Base-by-base conservation (phyloP, 345 rosid genomes). In the Moringa oleifera region DNA sequence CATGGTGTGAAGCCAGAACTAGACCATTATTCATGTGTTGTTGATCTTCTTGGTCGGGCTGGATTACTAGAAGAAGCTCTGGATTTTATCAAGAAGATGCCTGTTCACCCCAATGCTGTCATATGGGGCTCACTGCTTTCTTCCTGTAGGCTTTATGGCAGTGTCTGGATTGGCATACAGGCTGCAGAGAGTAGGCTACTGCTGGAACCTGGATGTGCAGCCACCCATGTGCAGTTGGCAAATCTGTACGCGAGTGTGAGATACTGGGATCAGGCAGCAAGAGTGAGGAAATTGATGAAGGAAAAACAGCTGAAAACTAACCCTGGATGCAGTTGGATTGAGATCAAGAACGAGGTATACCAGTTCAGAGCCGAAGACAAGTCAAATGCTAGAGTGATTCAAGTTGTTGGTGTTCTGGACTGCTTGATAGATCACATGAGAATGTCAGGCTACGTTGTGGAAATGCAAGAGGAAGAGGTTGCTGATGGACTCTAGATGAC, bases 81-180 rank as follows among this genome's bases (percentile, higher is more conserved):
- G 21, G 64, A 76, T 51, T 68, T 90, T 49, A 77, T 88, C 1
- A 47, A 74, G 33, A 71, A 58, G 67, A 88, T 93, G 96, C 92
- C 98, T 16, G 64, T 86, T 46, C 10, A 50, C 54, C 87, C 96
- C 31, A 93, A 93, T 70, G 80, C 92, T 0, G 76, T 90, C 8
- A 79, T 84, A 63, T 93, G 96, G 97, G 96, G 98, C 24, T 86
- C 97, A n/a, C n/a, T n/a, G n/a, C n/a, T n/a, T n/a, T n/a, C n/a
- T n/a, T n/a, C n/a, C n/a, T n/a, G n/a, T n/a, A n/a, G 97, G 74
- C 80, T 82, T 66, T 95, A 86, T 54, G 85, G 88, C 16, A 71
- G 55, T 23, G 71, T 85, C 19, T 85, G 92, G 90, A 77, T 73
- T 1, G 92, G 97, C 24, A 88, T 93, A 61, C 69, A 85, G 65